Base-by-base conservation (phyloP, 2,329 filamentous ascomycete genomes). In the Cryphonectria parasitica region DNA sequence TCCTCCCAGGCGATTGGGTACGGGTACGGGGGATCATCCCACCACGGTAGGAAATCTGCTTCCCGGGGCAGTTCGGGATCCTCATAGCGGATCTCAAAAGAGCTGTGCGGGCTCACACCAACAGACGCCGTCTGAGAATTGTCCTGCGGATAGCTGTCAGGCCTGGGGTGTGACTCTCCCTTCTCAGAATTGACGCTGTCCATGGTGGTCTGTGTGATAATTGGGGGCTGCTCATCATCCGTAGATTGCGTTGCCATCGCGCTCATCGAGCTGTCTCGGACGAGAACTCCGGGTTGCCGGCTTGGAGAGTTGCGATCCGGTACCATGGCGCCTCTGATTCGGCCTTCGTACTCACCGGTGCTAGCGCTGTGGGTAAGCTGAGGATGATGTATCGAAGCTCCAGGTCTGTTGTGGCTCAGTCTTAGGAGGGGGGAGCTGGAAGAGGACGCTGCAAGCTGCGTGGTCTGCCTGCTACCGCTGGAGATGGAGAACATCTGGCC, bases 1-100 rank as follows among this genome's bases (percentile, higher is more conserved):
- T 62, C 65, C 61, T 72, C 52, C 67, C 60, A 64, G 36, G 69
- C 75, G 10, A 80, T 71, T 0, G 85, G 83, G 71, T 87, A 83
- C 0, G 88, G 85, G 69, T 88, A 90, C 0, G 82, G 78, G 1
- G 86, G 85, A 71, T 91, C 89, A 28, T 85, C 80, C 0, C 82
- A 79, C 87, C 88, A 90, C 0, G 86, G 85, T 7, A 90, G 80
- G 72, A 87, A 91, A 75, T 91, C 89, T 0, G 82, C 84, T 61
- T 90, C 88, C 39, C 64, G 19, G 87, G 83, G 7, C 88, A 81
- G 63, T 80, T 78, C 15, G 80, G 80, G 5, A 81, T 80, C 11
- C 8, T 68, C 66, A 77, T 76, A 41, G 84, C 79, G 69, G 83
- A 78, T 64, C 82, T 79, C 2, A 78, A 80, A 10, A 77, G 77